Base-by-base conservation (phyloP, 2,329 filamentous ascomycete genomes). In the Dothideomycetes sp. region DNA sequence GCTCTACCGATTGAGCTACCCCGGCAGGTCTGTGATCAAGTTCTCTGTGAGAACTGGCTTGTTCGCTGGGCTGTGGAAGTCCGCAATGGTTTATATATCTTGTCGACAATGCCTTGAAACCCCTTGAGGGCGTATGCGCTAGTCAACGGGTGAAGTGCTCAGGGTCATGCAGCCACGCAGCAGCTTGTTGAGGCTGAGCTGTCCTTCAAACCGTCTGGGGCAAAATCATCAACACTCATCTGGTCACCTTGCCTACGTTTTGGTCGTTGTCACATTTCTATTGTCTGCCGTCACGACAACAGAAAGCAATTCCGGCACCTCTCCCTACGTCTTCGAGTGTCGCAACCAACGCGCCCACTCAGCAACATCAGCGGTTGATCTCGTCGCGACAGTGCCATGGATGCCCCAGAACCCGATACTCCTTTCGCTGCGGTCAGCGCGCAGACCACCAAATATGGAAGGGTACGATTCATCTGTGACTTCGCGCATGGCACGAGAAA, bases 371-470 rank as follows among this genome's bases (percentile, higher is more conserved):
- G 15, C n/a, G n/a, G n/a, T n/a, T n/a, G n/a, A n/a, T n/a, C n/a
- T n/a, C n/a, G n/a, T n/a, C n/a, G n/a, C n/a, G n/a, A n/a, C 30
- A 44, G 52, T 50, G 60, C 49, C 44, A 94, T 94, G 88, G 86
- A 95, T 69, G 79, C 79, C 54, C 74, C 80, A 46, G 86, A 94
- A 69, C 81, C 85, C 47, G 86, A 94, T 68, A 94, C 86, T 63
- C 86, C 88, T 66, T 95, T 94, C 67, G 84, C 81, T 57, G 83
- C 86, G 48, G 85, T 95, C 58, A 83, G 79, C 53, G 79, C 83
- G 58, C 89, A 95, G 54, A 94, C 87, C 15, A 81, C 79, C 38
- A 79, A 72, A 58, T 65, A 84, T 51, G 73, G 79, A 64, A 74
- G 79, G 64, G 84, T 88, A 66, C 53, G 77, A n/a, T n/a, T n/a